A percentile compares a stretch with the other conserved stretches of the same genome.
Evolutionary conservation across 306 rosid genomes (phyloP).

Genomic region (Vigna unguiculata): DNA sequence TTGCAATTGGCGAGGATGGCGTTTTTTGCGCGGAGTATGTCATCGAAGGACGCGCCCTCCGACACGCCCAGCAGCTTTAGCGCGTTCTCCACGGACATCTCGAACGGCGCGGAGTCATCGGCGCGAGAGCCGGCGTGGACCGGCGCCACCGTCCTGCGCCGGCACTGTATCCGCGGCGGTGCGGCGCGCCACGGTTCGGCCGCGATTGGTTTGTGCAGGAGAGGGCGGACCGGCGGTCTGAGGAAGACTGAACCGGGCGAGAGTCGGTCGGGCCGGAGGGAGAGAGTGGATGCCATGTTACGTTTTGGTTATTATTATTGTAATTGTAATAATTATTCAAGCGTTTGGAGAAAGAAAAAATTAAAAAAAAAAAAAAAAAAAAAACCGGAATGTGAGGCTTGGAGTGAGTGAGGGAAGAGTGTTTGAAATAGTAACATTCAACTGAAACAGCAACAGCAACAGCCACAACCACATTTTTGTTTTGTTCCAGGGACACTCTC

Average conservation of each 20-base stretch:
- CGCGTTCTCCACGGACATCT: constrained; percentile 94
- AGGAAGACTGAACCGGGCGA: constrained; percentile 62
- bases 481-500: neutral
- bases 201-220: constrained; percentile 38
- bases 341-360: neutral
- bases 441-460: constrained; percentile 12
- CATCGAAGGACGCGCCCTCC: constrained; percentile 89
- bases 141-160: constrained; percentile 51
- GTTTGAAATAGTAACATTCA: constrained; percentile 8
- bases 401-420: neutral
- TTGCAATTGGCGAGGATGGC: constrained; percentile 73
- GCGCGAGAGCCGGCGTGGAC: constrained; percentile 82
- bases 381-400: constrained; percentile 47
- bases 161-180: constrained; percentile 24
- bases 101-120: constrained; percentile 83
- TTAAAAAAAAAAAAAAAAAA: neutral
- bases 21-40: constrained; percentile 93
- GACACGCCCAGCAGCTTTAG: constrained; percentile 92
- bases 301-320: constrained; percentile 12
- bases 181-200: constrained; percentile 50
- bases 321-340: neutral
- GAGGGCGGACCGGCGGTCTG: constrained; percentile 47
- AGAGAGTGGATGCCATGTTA: constrained; percentile 77
- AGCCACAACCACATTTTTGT: constrained; percentile 22
- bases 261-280: constrained; percentile 83